Percentiles rank a stretch among this genome's conserved stretches.
Evolutionary conservation across 1,284 basidiomycete genomes (phyloP).

Genomic region (Pseudozyma sp.): DNA sequence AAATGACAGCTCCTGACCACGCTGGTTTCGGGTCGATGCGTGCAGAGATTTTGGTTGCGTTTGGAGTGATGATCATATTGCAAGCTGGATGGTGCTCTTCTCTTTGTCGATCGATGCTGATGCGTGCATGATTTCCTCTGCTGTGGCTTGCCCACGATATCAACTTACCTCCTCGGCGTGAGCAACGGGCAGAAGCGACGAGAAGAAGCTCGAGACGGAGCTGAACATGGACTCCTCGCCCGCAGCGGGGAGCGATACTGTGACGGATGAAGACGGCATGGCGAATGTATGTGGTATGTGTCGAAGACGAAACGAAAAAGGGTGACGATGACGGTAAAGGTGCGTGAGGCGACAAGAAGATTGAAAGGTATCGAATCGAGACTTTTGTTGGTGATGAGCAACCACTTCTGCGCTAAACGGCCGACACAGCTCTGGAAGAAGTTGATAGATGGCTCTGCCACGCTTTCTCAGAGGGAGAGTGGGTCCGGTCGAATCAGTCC

Average conservation of each 20-base stretch:
- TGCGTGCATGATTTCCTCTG: not conserved
- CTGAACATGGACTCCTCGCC: conserved; percentile 50
- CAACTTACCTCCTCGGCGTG: conserved; percentile 60
- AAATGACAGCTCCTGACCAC: too few species aligned
- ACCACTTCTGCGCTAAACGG: conserved; percentile 11
- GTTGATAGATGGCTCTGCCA: conserved; percentile 5
- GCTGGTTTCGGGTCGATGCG: too few species aligned
- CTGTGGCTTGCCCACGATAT: not conserved
- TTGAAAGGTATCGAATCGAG: conserved; percentile 3
- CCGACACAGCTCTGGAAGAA: conserved; percentile 18
- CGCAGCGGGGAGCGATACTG: conserved; percentile 36
- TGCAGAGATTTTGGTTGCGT: too few species aligned
- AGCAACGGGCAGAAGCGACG: conserved; percentile 53
- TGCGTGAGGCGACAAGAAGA: conserved; percentile 7
- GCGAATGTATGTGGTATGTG: conserved; percentile 21
- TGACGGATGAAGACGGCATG: conserved; percentile 52
- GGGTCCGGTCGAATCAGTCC: conserved; percentile 12
- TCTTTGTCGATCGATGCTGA: conserved; percentile 3
- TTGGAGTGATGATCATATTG: too few species aligned
- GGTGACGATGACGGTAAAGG: conserved; percentile 1
- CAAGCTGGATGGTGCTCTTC: not conserved
- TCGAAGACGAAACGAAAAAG: conserved; percentile 1
- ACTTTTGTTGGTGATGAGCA: conserved; percentile 15
- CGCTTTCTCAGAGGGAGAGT: not conserved
- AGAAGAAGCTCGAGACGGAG: conserved; percentile 54